phyloP scores from a whole-genome alignment of 2,329 filamentous ascomycete genomes.

The Acarospora socialis region DNA sequence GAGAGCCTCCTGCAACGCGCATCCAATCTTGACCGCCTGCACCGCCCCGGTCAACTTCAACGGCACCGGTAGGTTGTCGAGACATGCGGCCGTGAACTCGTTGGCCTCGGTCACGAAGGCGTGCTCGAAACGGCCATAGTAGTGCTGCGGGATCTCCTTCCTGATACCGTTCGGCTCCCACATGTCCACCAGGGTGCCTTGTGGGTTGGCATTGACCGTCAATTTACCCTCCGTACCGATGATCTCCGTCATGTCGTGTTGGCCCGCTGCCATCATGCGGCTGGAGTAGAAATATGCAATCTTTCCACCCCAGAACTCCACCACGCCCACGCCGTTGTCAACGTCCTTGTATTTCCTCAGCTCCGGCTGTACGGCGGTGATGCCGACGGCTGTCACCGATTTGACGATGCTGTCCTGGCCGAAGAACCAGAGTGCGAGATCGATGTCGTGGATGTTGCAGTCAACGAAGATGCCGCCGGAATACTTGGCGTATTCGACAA shows the following conservation, averaged over 20 bases:
- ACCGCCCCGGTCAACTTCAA: constrained; percentile 44
- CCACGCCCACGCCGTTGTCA: constrained; percentile 49
- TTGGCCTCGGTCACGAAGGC: constrained; percentile 51
- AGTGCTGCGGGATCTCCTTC: constrained; percentile 46
- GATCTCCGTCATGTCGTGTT: constrained; percentile 53
- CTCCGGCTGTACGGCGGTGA: constrained; percentile 45
- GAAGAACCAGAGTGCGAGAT: constrained; percentile 51
- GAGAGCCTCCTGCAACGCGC: constrained; percentile 43
- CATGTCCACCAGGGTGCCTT: constrained; percentile 39
- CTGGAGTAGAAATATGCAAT: constrained; percentile 51
- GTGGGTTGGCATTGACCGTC: constrained; percentile 44
- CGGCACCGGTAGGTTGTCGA: constrained; percentile 42
- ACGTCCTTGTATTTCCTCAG: constrained; percentile 44
- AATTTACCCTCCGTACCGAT: constrained; percentile 53
- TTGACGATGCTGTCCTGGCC: constrained; percentile 40
- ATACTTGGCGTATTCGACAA: constrained; percentile 51
- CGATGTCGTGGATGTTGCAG: constrained; percentile 57
- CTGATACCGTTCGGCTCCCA: constrained; percentile 40
- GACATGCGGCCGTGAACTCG: constrained; percentile 45
- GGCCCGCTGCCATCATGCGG: constrained; percentile 54
- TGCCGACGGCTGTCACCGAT: constrained; percentile 40
- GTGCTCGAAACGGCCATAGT: constrained; percentile 47
- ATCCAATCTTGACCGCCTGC: constrained; percentile 45
- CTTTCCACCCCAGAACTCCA: constrained; percentile 50
- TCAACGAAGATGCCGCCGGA: constrained; percentile 58